A percentile compares a stretch with the other conserved stretches of the same genome.
Evolutionary conservation across 2,329 filamentous ascomycete genomes (phyloP).

Genomic region (Arachnopeziza araneosa): DNA sequence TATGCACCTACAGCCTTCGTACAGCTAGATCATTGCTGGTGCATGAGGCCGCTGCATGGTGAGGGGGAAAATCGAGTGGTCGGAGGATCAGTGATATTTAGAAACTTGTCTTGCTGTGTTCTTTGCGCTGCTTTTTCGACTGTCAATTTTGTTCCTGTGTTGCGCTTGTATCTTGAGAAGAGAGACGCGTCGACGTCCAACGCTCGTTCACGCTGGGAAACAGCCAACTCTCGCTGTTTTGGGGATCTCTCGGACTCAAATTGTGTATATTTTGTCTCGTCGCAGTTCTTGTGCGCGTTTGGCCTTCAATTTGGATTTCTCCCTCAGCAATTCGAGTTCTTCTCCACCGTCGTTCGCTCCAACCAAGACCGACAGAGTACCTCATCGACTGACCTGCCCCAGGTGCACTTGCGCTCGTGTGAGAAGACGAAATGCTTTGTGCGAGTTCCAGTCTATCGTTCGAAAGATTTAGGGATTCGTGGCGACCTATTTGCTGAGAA

Average conservation of each 20-base stretch:
- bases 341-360: conserved; percentile 1
- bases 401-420: conserved; percentile 22
- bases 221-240: background rate
- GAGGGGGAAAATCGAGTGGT: conserved; percentile 20
- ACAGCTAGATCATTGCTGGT: conserved; percentile 24
- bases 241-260: background rate
- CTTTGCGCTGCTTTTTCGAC: conserved; percentile 3
- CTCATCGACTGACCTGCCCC: conserved; percentile 21
- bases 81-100: conserved; percentile 16
- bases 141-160: conserved; percentile 8
- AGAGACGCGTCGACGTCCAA: conserved; percentile 8
- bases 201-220: background rate
- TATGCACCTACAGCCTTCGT: conserved; percentile 25
- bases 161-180: conserved; percentile 3
- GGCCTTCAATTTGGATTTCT: conserved; percentile 11
- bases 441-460: conserved; percentile 24
- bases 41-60: conserved; percentile 19
- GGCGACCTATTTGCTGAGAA: conserved; percentile 22
- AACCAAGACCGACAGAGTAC: background rate
- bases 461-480: conserved; percentile 27
- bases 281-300: conserved; percentile 11
- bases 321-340: background rate
- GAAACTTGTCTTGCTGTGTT: conserved; percentile 4
- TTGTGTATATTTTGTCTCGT: background rate
- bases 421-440: conserved; percentile 31